These are phyloP conservation scores for Heterobasidion irregulare DNA, from an alignment of 1,284 basidiomycete species.

Conservation along the genomic window DNA sequence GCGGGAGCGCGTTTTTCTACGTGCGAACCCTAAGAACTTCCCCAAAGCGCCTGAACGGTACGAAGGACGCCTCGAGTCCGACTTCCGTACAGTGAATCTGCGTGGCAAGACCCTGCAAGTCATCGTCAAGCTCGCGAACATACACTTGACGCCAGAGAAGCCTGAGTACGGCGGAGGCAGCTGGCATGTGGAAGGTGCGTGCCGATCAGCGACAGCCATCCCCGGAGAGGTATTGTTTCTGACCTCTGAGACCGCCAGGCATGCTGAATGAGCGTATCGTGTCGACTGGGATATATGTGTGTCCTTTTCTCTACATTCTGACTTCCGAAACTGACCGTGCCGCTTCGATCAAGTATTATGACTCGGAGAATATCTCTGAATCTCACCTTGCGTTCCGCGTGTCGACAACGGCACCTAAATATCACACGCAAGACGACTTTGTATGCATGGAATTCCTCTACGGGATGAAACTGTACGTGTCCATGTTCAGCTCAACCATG, in stretches of 20 bases:
- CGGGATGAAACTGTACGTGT: not conserved
- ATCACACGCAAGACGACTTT: not conserved
- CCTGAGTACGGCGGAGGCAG: constrained; percentile 22
- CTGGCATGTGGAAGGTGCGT: constrained; percentile 26
- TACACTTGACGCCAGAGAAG: constrained; percentile 35
- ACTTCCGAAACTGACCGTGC: not conserved
- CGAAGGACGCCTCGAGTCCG: not conserved
- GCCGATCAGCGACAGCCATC: not conserved
- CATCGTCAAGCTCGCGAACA: constrained; percentile 44
- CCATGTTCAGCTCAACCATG: not conserved
- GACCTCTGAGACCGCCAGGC: constrained; percentile 5
- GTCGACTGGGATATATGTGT: constrained; percentile 30
- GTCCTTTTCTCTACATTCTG: not conserved
- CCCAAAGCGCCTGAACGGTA: not conserved
- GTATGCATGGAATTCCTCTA: not conserved
- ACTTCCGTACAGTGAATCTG: constrained; percentile 3
- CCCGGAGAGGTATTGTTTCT: not conserved
- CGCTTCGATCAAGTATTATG: constrained; percentile 6
- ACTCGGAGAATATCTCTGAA: constrained; percentile 11
- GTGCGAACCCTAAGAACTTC: not conserved
- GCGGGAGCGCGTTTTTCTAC: not conserved
- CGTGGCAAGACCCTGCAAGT: constrained; percentile 28
- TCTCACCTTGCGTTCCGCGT: constrained; percentile 5
- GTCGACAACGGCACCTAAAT: constrained; percentile 2
- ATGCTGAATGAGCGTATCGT: constrained; percentile 39